Evolutionary conservation across 306 rosid species (phyloP), one percentile per base, ranked within the genome.

Genomic region (Lathyrus oleraceus): DNA sequence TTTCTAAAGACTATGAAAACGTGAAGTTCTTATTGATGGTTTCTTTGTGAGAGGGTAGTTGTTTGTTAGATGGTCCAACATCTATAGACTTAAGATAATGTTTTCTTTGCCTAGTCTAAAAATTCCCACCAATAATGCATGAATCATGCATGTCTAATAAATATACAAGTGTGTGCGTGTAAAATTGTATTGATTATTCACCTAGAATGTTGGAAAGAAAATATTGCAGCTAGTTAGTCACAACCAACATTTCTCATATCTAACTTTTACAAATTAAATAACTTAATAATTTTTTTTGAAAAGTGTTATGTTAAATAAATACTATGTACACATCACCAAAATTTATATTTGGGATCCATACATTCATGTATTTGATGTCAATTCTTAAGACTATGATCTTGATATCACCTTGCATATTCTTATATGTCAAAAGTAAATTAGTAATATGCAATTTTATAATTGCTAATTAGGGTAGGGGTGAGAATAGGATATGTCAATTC

Each of bases 51-150:
- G n/a, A 71, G 5, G 39, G 36, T 21, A 63, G 68, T 64, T 71
- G 76, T 21, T 71, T 65, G 69, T 57, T 78, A 39, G 61, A 52
- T 77, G 67, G 81, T 21, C 73, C 74, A 47, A 58, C 78, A 71
- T 78, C 57, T 57, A 57, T 71, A 21, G 43, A 23, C 23, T 27
- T 14, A 57, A 5, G 5, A 25, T 54, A 5, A 23, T 10, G 8
- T 0, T 52, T 20, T 10, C 11, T 20, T 10, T 21, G n/a, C 5
- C 15, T 10, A 21, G 39, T 30, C 27, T 36, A 68, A 35, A 67
- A 59, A 20, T 36, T 20, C n/a, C 20, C 35, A 36, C 52, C 79
- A 58, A 67, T 74, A 42, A 65, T 44, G 13, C 23, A 44, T 65
- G 12, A 11, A 64, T 44, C 20, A 65, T 74, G 56, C 28, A 10